phyloP scores from a whole-genome alignment of 2,329 filamentous ascomycete genomes.

The Fusarium xyrophilum region DNA sequence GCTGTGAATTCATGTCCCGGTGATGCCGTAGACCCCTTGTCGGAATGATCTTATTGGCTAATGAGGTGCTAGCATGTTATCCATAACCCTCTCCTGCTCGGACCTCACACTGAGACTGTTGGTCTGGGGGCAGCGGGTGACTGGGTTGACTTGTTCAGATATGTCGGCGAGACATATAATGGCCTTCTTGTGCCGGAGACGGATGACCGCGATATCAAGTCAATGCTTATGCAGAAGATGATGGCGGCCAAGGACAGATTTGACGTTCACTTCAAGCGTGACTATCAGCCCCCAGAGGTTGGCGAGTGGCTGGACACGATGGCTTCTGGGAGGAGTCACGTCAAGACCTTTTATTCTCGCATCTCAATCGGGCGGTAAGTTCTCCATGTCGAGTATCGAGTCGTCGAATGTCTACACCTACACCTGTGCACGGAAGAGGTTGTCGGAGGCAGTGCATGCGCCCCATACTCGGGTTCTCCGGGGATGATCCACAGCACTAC shows the following conservation, averaged over 20 bases:
- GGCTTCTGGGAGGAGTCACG: slow-evolving; percentile 54
- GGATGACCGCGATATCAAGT: slow-evolving; percentile 59
- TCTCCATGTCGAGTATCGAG: slow-evolving; percentile 62
- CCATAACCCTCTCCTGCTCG: slow-evolving; percentile 63
- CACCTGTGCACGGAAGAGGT: too few relatives aligned
- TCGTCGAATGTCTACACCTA: slow-evolving; percentile 50
- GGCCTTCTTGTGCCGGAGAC: slow-evolving; percentile 58
- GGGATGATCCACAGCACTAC: not conserved
- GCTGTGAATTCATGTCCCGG: not conserved
- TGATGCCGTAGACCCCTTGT: not conserved
- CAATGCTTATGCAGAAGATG: slow-evolving; percentile 60
- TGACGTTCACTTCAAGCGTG: slow-evolving; percentile 60
- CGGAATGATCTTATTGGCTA: not conserved
- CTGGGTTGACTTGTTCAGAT: slow-evolving; percentile 68
- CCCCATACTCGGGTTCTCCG: not conserved
- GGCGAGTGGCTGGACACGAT: slow-evolving; percentile 52
- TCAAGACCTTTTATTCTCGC: slow-evolving; percentile 56
- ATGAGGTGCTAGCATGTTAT: slow-evolving; percentile 50
- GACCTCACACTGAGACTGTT: slow-evolving; percentile 60
- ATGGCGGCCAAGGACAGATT: slow-evolving; percentile 60
- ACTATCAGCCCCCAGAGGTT: slow-evolving; percentile 55
- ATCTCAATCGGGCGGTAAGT: slow-evolving; percentile 54
- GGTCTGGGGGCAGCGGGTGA: slow-evolving; percentile 64
- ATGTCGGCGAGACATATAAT: slow-evolving; percentile 59
- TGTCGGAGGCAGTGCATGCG: not conserved